phyloP scores from a whole-genome alignment of 192 early-diverging fungal species.

The Backusella tarrabulga region DNA sequence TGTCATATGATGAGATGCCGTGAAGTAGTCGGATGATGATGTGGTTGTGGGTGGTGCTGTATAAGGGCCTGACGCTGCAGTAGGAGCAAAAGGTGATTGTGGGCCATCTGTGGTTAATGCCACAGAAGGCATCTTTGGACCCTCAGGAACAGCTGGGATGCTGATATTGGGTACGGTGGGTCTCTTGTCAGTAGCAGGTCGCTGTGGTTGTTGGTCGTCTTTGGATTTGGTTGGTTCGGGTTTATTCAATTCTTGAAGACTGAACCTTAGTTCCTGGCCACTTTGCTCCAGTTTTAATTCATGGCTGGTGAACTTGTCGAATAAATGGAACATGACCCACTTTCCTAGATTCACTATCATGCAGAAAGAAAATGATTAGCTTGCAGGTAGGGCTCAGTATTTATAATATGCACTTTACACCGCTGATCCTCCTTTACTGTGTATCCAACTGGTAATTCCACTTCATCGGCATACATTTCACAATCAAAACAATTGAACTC shows the following conservation, averaged over 20 bases:
- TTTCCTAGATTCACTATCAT: slow-evolving; percentile 75
- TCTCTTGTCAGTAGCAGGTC: background rate
- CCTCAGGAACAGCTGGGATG: background rate
- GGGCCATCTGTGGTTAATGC: slow-evolving; percentile 20
- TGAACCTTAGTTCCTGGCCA: background rate
- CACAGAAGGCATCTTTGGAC: slow-evolving; percentile 18
- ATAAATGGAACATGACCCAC: slow-evolving; percentile 78
- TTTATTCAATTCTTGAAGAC: background rate
- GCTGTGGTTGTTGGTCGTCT: background rate
- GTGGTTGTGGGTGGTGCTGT: slow-evolving; percentile 30
- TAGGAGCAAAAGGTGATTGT: slow-evolving; percentile 7
- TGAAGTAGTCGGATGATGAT: slow-evolving; percentile 27
- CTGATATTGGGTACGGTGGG: background rate
- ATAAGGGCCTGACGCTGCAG: slow-evolving; percentile 34
- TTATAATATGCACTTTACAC: slow-evolving; percentile 42
- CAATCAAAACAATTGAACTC: slow-evolving; percentile 79
- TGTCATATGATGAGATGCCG: slow-evolving; percentile 32
- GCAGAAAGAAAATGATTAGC: background rate
- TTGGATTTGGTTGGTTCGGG: background rate
- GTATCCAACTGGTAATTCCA: slow-evolving; percentile 47
- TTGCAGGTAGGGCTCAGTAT: background rate
- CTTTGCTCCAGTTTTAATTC: slow-evolving; percentile 12
- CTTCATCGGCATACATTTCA: slow-evolving; percentile 89
- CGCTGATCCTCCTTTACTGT: slow-evolving; percentile 65
- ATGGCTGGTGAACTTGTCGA: slow-evolving; percentile 57